Evolutionary conservation across 2,329 filamentous ascomycete species (phyloP).

Genomic region (Claviceps sp.): DNA sequence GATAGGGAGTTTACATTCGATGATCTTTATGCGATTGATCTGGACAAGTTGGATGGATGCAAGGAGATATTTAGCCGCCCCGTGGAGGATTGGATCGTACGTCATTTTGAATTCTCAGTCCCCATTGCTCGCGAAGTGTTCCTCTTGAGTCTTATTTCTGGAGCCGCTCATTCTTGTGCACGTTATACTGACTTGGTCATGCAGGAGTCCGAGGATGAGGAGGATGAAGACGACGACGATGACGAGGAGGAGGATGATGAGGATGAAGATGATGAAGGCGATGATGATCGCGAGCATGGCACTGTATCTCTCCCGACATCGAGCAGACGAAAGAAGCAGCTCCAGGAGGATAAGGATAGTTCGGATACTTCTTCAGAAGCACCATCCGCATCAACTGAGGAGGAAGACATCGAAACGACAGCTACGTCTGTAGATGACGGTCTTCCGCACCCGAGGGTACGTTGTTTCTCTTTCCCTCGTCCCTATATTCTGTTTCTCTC

Average conservation of each 20-base stretch:
- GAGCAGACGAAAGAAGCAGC: constrained; percentile 46
- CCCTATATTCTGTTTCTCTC: background rate
- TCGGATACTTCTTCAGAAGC: constrained; percentile 24
- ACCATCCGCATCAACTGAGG: constrained; percentile 20
- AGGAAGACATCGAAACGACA: constrained; percentile 33
- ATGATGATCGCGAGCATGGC: constrained; percentile 30
- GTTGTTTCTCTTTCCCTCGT: constrained; percentile 8
- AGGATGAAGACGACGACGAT: constrained; percentile 23
- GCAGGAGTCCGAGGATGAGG: constrained; percentile 45
- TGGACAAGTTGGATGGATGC: constrained; percentile 90
- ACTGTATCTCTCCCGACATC: constrained; percentile 32
- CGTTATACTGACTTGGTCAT: background rate
- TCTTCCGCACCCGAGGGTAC: constrained; percentile 54
- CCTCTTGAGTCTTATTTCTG: background rate
- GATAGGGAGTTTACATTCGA: constrained; percentile 94
- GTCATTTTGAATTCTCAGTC: constrained; percentile 8
- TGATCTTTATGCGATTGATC: constrained; percentile 81
- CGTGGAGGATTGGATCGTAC: constrained; percentile 67
- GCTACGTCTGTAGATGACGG: constrained; percentile 54
- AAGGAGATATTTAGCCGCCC: constrained; percentile 81
- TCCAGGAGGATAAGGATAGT: constrained; percentile 32
- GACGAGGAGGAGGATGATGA: constrained; percentile 41
- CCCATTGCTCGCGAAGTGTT: constrained; percentile 2
- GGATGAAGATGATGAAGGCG: constrained; percentile 39
- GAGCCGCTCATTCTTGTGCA: background rate